A percentile compares a stretch with the other conserved stretches of the same genome.
Evolutionary conservation across 495 filamentous ascomycete species (phyloP).

Genomic region (Aspergillus taichungensis): DNA sequence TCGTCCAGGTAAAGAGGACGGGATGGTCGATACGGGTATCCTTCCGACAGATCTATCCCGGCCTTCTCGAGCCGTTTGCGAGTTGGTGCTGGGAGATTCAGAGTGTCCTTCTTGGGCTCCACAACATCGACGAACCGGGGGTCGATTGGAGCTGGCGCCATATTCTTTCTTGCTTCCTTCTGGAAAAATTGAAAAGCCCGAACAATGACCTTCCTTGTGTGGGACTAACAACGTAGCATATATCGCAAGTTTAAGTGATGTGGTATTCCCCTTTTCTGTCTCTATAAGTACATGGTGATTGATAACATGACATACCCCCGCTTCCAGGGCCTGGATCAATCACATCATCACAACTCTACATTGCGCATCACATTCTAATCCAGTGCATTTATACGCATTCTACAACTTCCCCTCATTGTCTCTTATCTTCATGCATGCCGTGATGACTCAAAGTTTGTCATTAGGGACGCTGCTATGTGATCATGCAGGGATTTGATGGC

Average conservation of each 20-base stretch:
- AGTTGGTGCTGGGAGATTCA: conserved; percentile 45
- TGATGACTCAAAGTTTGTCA: background rate
- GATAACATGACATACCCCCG: background rate
- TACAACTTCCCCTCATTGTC: background rate
- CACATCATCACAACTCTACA: conserved; percentile 28
- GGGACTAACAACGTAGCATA: too few species aligned
- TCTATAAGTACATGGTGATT: background rate
- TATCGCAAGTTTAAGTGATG: too few species aligned
- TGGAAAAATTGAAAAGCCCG: conserved; percentile 12
- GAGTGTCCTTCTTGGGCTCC: conserved; percentile 51
- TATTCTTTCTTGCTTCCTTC: conserved; percentile 6
- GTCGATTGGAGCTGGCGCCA: conserved; percentile 45
- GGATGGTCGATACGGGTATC: conserved; percentile 59
- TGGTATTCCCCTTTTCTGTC: too few species aligned
- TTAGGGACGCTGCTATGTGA: conserved; percentile 4
- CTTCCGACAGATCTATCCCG: conserved; percentile 53
- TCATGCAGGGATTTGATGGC: conserved; percentile 16
- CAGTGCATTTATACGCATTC: background rate
- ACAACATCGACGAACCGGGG: conserved; percentile 51
- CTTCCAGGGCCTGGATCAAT: conserved; percentile 11
- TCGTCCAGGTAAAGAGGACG: conserved; percentile 59
- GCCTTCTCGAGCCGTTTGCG: conserved; percentile 51
- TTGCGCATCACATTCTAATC: conserved; percentile 10
- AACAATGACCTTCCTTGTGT: conserved; percentile 3
- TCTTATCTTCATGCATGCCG: conserved; percentile 10